Evolutionary conservation across 495 filamentous ascomycete genomes (phyloP), one percentile per base, ranked within the genome.

Genomic region (Lasiosphaeria miniovina): DNA sequence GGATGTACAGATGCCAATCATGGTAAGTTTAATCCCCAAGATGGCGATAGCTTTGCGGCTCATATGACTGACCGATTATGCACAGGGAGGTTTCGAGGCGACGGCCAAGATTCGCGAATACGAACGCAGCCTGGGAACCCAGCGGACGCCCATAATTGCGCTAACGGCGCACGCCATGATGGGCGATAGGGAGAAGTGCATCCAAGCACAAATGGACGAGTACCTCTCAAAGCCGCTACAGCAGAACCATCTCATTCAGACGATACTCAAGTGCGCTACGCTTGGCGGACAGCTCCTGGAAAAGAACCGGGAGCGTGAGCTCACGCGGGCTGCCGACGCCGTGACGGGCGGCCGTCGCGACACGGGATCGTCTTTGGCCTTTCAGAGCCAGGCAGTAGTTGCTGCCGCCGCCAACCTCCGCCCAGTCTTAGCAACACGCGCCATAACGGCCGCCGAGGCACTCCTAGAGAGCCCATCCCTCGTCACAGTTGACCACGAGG

Each of bases 1-100:
- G 94, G 94, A 99, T 66, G 95, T 99, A 6, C 95, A 98, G 72
- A 99, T 99, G 95, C 95, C 95, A 24, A 88, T 98, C 61, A 98
- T 99, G 93, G 87, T 89, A 76, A 70, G 82, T 69, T 35, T 15
- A 24, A 15, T 1, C n/a, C 32, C 32, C 55, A 43, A 65, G 65
- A 63, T 56, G 24, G 35, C 55, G 43, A 36, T 34, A 31, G 24
- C 52, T 33, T 6, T 4, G 45, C 48, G 41, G 58, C 14, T 45
- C n/a, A 33, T 14, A 31, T 63, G 50, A 62, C 75, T 79, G 69
- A 77, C 62, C 33, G 14, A 15, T 24, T 49, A 3, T 49, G 31
- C 35, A 61, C 61, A 89, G 87, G 95, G 95, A 64, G 95, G 95
- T 40, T 99, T 98, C 71, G 95, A 99, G 75, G 91, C 95, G 41